These are phyloP conservation scores for Gentiana dahurica DNA, from an alignment of 257 asterid genomes.

Conservation along the genomic window DNA sequence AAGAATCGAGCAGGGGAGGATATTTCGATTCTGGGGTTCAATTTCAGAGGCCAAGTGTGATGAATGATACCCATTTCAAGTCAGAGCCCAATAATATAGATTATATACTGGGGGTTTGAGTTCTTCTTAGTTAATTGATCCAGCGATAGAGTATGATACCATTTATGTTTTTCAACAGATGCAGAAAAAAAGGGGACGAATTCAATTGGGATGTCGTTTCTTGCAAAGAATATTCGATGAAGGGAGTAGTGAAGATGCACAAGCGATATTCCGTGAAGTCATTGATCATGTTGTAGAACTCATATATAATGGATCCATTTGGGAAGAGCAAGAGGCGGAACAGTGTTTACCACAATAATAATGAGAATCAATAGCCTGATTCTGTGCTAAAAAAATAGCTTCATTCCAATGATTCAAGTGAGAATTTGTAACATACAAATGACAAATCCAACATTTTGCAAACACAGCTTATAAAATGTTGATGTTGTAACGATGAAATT, in stretches of 20 bases:
- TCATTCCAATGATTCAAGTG: too few species aligned
- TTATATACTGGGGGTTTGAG: constrained; percentile 3
- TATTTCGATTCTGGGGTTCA: constrained; percentile 1
- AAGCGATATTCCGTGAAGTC: constrained; percentile 22
- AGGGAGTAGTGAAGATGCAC: constrained; percentile 23
- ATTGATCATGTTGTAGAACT: constrained; percentile 24
- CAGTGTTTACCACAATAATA: too few species aligned
- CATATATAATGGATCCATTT: constrained; percentile 26
- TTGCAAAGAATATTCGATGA: constrained; percentile 27
- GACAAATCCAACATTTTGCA: too few species aligned
- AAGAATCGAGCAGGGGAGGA: constrained; percentile 9
- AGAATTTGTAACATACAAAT: too few species aligned
- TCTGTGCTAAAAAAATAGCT: too few species aligned
- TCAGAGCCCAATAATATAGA: constrained; percentile 5
- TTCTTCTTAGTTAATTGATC: constrained; percentile 13
- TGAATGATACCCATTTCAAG: constrained; percentile 2
- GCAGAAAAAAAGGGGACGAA: constrained; percentile 2
- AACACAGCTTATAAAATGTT: too few species aligned
- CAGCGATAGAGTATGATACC: constrained; percentile 8
- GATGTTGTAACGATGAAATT: too few species aligned
- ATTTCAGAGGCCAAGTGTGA: constrained; percentile 10
- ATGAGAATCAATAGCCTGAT: too few species aligned
- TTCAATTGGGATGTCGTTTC: constrained; percentile 33
- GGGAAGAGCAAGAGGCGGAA: constrained; percentile 8
- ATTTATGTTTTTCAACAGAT: constrained; percentile 4